Conservation (phyloP, 2,329 filamentous ascomycete genomes). For the Knoxdaviesia capensis region DNA sequence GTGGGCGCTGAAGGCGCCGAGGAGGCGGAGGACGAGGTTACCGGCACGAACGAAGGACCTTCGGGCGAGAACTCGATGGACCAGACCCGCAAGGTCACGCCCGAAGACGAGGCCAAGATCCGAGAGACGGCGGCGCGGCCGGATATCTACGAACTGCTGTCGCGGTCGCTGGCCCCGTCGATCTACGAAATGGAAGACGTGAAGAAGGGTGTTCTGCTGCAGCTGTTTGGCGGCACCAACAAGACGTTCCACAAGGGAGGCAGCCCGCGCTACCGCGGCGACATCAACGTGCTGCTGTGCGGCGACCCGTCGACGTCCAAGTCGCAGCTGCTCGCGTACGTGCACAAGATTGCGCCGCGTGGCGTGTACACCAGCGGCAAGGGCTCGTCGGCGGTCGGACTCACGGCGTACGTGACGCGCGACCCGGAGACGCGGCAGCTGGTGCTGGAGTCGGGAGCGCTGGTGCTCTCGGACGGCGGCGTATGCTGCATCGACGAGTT, state of each 20-base stretch:
- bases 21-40: constrained; percentile 28
- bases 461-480: constrained; percentile 63
- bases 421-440: constrained; percentile 65
- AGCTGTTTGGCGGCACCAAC: constrained; percentile 93
- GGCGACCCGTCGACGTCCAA: constrained; percentile 95
- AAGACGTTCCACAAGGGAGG: constrained; percentile 95
- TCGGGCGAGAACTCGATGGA: constrained; percentile 48
- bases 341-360: constrained; percentile 92
- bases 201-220: constrained; percentile 92
- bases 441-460: constrained; percentile 59
- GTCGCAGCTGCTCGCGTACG: constrained; percentile 82
- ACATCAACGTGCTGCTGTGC: constrained; percentile 92
- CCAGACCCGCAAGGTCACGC: constrained; percentile 62
- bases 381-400: constrained; percentile 61
- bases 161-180: constrained; percentile 79
- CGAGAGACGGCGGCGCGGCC: constrained; percentile 55
- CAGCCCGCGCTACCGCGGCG: constrained; percentile 84
- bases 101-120: constrained; percentile 82
- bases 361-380: constrained; percentile 67
- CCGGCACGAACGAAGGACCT: constrained; percentile 4
- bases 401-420: constrained; percentile 63
- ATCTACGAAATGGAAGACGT: constrained; percentile 98
- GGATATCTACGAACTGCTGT: constrained; percentile 84
- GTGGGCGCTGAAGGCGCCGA: constrained; percentile 50
- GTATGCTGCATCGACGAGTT: constrained; percentile 77